Conservation (phyloP, 345 rosid species). For the Camelina sativa region DNA sequence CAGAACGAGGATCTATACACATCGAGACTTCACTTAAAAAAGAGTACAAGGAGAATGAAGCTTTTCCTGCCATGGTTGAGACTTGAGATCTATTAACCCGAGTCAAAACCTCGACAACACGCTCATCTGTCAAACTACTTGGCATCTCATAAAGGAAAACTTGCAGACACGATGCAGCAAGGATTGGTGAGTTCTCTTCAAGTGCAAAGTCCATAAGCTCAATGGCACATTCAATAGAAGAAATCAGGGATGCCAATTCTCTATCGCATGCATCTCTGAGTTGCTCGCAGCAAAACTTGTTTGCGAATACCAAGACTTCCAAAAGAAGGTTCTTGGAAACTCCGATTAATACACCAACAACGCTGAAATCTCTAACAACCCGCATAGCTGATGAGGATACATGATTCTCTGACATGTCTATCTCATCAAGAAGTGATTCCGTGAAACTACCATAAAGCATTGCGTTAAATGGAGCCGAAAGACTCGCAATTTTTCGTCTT, state of each 20-base stretch:
- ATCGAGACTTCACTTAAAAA: slow-evolving; percentile 85
- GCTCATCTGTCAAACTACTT: slow-evolving; percentile 72
- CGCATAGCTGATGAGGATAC: slow-evolving; percentile 74
- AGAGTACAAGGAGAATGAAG: slow-evolving; percentile 80
- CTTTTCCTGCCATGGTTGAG: slow-evolving; percentile 75
- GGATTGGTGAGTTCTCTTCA: slow-evolving; percentile 73
- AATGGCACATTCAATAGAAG: slow-evolving; percentile 76
- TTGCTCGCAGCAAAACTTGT: slow-evolving; percentile 88
- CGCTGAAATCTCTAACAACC: slow-evolving; percentile 70
- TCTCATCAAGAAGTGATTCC: slow-evolving; percentile 76
- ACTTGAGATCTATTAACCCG: slow-evolving; percentile 60
- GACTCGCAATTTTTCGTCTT: slow-evolving; percentile 76
- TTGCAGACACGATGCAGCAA: slow-evolving; percentile 92
- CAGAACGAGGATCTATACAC: slow-evolving; percentile 74
- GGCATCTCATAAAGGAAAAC: slow-evolving; percentile 77
- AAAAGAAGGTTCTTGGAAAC: slow-evolving; percentile 65
- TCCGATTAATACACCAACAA: slow-evolving; percentile 59
- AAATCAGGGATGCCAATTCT: slow-evolving; percentile 72
- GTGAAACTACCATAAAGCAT: slow-evolving; percentile 93
- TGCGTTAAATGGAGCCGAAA: slow-evolving; percentile 85
- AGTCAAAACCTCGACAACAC: slow-evolving; percentile 67
- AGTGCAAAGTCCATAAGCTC: slow-evolving; percentile 93
- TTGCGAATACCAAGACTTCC: slow-evolving; percentile 87
- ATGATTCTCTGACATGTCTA: slow-evolving; percentile 87
- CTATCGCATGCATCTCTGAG: slow-evolving; percentile 91